Evolutionary conservation across 441 rosid genomes (phyloP), one percentile per base, ranked within the genome.

Genomic region (Syzygium syzygioides): DNA sequence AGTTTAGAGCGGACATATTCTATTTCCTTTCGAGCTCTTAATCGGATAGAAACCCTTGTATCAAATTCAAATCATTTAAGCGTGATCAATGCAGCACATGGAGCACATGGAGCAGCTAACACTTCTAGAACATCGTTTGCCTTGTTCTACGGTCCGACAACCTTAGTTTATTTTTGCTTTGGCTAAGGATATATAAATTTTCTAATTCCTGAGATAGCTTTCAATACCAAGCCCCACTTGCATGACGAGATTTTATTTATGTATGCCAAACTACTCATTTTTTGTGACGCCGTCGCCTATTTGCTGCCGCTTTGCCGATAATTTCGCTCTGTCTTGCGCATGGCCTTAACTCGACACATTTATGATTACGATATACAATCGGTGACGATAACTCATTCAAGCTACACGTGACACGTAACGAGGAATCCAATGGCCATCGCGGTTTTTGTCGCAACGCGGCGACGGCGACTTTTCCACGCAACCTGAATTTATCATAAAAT

Each of bases 361-460:
- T 12, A 68, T 11, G 34, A 66, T 18, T 1, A 66, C 20, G 14
- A 32, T 9, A 3, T 34, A 68, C 1, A 2, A 1, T 7, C 26
- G 2, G 20, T 19, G 6, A 18, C 26, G 14, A 18, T 3, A 37
- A 32, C 45, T 68, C 14, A 0, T 34, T 68, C 26, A 10, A 2
- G 10, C 45, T 5, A 55, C 48, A 71, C 1, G 80, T 37, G 15
- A 37, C 1, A 19, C 10, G 80, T 20, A 25, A 12, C 50, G 3
- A 71, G 8, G 8, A 37, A 71, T 71, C 20, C 9, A 1, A 71
- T 20, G 28, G 1, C 20, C 28, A 20, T 20, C 3, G 2, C 3
- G 28, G 1, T 11, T 20, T 10, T 37, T 10, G 4, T 20, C 0
- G 28, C 20, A 2, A 71, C 28, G 11, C 2, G 10, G 28, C 37